Base-by-base conservation (phyloP, 495 filamentous ascomycete genomes). In the Sabuloglossum arenarium region DNA sequence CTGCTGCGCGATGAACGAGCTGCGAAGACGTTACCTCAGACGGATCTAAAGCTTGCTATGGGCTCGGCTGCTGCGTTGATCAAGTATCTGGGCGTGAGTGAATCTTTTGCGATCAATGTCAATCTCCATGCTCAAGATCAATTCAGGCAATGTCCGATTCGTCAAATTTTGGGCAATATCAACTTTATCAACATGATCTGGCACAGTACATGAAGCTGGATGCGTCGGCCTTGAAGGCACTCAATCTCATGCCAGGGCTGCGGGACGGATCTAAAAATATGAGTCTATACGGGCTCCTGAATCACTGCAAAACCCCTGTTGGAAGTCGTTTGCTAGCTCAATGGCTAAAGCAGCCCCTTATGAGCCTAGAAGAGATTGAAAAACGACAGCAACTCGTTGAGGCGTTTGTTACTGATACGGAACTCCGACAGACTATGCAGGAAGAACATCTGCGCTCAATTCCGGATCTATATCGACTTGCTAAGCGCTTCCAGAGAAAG, bases 181-280 rank as follows among this genome's bases (percentile, higher is more conserved):
- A 90, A 62, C 78, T 99, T 25, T 97, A 96, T 63, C 91, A 99
- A 64, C 93, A 97, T 68, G 93, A 99, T 65, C 68, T 99, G 28
- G 82, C 88, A 11, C 91, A 99, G 63, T 99, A 86, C 63, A 99
- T 99, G 91, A 97, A 95, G 69, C 79, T 99, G 12, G 91, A 99
- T 72, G 85, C 93, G 12, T 87, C 91, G 5, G 91, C 91, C 1
- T 71, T 99, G 16, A 86, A 90, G 58, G 91, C 91, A 12, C 75
- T 99, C 47, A 99, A 97, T 62, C 75, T 99, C 21, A 96, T 99
- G 87, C 91, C 91, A 24, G 90, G 93, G 19, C 86, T 85, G 9
- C 79, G 87, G 62, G 93, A 97, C 62, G 93, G 91, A 19, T 77
- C 88, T 23, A 96, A 95, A 72, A 94, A 76, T n/a, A 99, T 97